Base-by-base conservation (phyloP, 345 rosid species). In the Limnanthes douglasii region DNA sequence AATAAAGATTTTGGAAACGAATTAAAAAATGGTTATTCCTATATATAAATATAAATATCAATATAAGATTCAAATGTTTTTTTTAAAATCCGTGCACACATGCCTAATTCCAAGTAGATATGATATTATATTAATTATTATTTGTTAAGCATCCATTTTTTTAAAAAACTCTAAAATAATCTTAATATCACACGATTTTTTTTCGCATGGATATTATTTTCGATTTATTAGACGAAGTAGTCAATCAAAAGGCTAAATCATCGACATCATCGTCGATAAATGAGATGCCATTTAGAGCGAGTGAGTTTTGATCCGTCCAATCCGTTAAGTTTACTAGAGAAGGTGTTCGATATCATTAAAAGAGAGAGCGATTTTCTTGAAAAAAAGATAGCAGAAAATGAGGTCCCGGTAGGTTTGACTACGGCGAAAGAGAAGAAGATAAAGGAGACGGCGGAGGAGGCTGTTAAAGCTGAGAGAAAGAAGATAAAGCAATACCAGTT, bases 181-280 rank as follows among this genome's bases (percentile, higher is more conserved):
- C n/a, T n/a, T n/a, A n/a, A n/a, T n/a, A n/a, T n/a, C n/a, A n/a
- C n/a, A n/a, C n/a, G n/a, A n/a, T n/a, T n/a, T n/a, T n/a, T n/a
- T n/a, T n/a, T n/a, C n/a, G n/a, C 26, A 78, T 86, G 94, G 92
- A 86, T 38, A 72, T 86, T 17, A 70, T 81, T 49, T 72, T 86
- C 21, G 88, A 81, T 34, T 69, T 34, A 41, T 45, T 66, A 18
- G 88, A 73, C 10, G 73, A 67, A 6, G 70, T 50, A 6, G 15
- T n/a, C n/a, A n/a, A n/a, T n/a, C 31, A 30, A 16, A 53, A 54
- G 15, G 43, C 36, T 41, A 46, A 15, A 46, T 37, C 27, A 16
- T 33, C 42, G 51, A 15, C 4, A 14, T n/a, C n/a, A n/a, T n/a
- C n/a, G 0, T 36, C n/a, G n/a, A 37, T 24, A n/a, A 9, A 52